Base-by-base conservation (phyloP, 2,329 filamentous ascomycete genomes). In the Pseudogymnoascus sp. region DNA sequence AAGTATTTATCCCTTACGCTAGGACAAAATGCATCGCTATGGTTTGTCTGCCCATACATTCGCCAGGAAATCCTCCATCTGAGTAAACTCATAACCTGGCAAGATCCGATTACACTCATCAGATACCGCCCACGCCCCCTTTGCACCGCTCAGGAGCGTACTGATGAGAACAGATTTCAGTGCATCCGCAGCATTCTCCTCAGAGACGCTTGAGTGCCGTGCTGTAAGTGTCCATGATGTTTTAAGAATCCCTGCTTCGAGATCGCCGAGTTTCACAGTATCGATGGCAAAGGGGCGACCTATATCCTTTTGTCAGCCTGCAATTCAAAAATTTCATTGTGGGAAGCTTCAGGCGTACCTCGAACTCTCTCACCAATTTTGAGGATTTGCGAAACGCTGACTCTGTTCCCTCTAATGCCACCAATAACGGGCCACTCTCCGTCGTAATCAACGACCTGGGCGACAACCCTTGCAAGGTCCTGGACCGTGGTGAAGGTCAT, bases 191-290 rank as follows among this genome's bases (percentile, higher is more conserved):
- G 70, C 67, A 24, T 74, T 58, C 0, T 78, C 75, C 1, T 68
- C 66, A 1, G 73, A 66, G 31, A 54, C 21, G 7, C 65, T 66
- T 13, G 69, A 71, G 61, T 75, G 74, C 1, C 40, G 63, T 10
- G 71, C 66, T 64, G 64, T 17, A 29, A 77, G 68, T 17, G 69
- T 62, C 79, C 80, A 82, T 3, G 73, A 74, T 0, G 75, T 70
- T 11, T 73, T 73, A 1, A 77, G 64, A 10, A 62, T 61, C 5
- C 79, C 80, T 2, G 70, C 74, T 65, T 77, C 69, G 4, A 84
- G 75, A 66, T 84, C 81, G 58, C 76, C 73, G 0, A 74, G 60
- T 36, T 73, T 74, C 1, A 84, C 70, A n/a, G 73, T 74, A 4
- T 82, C 78, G 8, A 82, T 66, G 0, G 63, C 60, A 60, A 80